Base-by-base conservation (phyloP, 345 rosid species). In the Citrus glauca region DNA sequence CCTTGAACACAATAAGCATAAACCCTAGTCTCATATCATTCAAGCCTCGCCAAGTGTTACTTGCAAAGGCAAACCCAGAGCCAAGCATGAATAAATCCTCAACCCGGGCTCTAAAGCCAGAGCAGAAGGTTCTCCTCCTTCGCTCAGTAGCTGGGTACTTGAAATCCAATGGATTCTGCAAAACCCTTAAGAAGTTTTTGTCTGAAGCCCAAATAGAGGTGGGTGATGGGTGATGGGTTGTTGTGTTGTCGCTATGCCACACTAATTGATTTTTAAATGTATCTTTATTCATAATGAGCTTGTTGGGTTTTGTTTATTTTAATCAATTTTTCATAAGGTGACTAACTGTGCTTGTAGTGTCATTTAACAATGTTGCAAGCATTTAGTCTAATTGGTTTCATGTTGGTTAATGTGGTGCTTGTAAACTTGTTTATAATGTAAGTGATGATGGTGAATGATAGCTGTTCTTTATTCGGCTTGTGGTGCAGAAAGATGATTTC, bases 151-250 rank as follows among this genome's bases (percentile, higher is more conserved):
- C 94, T 79, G 84, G 72, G 28, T 92, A 82, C 79, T 85, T 94
- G 65, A 82, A 86, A 13, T 85, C 86, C 71, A 82, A 57, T 71
- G 92, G 93, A 61, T 89, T 93, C 79, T 81, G 90, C 69, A 90
- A 89, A 78, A 85, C 97, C 60, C 85, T 92, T 70, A 92, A 92
- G 85, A 93, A 92, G 84, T 78, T 95, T 63, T 87, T 80, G 9
- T 83, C 89, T 14, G 94, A 91, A 86, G 89, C 97, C 25, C 77
- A 84, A 73, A 40, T 91, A 79, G 83, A 87, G 97, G 98, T 90
- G 25, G 65, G 68, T 33, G 2, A 56, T 90, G 25, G 65, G 68
- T 32, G 2, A 56, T 1, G 35, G 8, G 38, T 40, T 35, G 57
- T 5, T 45, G 17, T 11, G 50, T 45, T 45, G 4, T 11, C 3